phyloP scores from a whole-genome alignment of 371 early-diverging fungal species.

The Nematocida displodere region DNA sequence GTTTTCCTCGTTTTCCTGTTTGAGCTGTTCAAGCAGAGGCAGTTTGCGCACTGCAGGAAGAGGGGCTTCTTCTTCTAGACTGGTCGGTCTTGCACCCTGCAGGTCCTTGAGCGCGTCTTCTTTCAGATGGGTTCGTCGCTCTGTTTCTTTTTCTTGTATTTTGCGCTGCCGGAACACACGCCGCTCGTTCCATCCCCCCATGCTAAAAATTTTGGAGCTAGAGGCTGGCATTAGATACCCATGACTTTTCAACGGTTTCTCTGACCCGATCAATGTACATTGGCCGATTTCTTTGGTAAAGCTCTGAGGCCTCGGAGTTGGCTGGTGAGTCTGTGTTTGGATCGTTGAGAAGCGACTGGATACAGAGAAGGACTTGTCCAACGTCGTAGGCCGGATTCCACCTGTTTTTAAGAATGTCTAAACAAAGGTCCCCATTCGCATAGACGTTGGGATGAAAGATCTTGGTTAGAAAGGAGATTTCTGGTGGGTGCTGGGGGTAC shows the following conservation, averaged over 20 bases:
- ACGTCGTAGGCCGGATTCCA: slow-evolving; percentile 86
- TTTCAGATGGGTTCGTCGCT: not conserved
- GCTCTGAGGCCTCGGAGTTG: slow-evolving; percentile 88
- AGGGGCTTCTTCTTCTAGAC: not conserved
- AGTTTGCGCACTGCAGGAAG: not conserved
- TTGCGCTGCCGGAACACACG: not conserved
- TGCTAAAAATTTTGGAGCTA: not conserved
- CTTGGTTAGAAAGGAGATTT: slow-evolving; percentile 82
- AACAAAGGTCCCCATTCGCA: slow-evolving; percentile 89
- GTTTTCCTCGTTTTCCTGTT: slow-evolving; percentile 18
- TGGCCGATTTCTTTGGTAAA: slow-evolving; percentile 80
- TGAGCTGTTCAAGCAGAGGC: slow-evolving; percentile 12
- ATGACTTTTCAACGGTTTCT: slow-evolving; percentile 82
- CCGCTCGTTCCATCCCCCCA: not conserved
- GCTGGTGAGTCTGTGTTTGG: slow-evolving; percentile 94
- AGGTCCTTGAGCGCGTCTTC: not conserved
- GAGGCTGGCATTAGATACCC: slow-evolving; percentile 65
- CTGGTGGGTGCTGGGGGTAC: slow-evolving; percentile 95
- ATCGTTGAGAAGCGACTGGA: slow-evolving; percentile 91
- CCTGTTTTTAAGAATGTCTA: slow-evolving; percentile 92
- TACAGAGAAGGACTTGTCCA: slow-evolving; percentile 83
- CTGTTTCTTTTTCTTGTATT: not conserved
- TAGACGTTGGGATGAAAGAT: slow-evolving; percentile 99
- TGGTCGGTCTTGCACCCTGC: not conserved
- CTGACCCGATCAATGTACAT: slow-evolving; percentile 83